Percentiles rank a stretch among this genome's conserved stretches.
Evolutionary conservation across 2,329 filamentous ascomycete species (phyloP).

Genomic region (Curvularia lunata): DNA sequence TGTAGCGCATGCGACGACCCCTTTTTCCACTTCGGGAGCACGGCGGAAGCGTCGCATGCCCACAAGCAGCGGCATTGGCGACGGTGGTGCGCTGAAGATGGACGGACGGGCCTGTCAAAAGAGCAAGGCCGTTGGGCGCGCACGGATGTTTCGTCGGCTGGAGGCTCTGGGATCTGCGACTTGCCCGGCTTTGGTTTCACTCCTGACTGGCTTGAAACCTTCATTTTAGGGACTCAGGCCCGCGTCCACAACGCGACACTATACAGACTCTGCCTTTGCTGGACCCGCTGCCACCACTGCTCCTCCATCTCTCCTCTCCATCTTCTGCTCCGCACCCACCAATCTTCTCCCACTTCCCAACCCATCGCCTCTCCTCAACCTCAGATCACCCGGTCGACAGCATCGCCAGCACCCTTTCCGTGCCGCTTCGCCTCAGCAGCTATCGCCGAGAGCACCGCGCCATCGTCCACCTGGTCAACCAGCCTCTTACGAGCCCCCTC

Average conservation of each 20-base stretch:
- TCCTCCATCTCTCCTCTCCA: not conserved
- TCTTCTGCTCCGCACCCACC: not conserved
- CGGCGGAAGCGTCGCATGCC: not conserved
- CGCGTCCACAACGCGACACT: constrained; percentile 10
- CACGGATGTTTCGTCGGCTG: constrained; percentile 11
- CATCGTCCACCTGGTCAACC: not conserved
- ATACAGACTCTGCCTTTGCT: not conserved
- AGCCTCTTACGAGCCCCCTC: constrained; percentile 7
- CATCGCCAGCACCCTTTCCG: not conserved
- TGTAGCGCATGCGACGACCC: not conserved
- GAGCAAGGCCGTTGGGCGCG: constrained; percentile 10
- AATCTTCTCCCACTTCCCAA: not conserved
- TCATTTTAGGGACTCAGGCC: constrained; percentile 13
- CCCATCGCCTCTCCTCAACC: not conserved
- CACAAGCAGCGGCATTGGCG: not conserved
- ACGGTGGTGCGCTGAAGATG: constrained; percentile 8
- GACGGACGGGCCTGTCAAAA: constrained; percentile 7
- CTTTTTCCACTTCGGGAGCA: not conserved
- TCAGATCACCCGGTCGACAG: too few relatives aligned
- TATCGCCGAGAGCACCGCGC: constrained; percentile 1
- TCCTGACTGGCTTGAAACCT: constrained; percentile 19
- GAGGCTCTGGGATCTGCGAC: constrained; percentile 12
- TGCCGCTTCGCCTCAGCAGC: constrained; percentile 1
- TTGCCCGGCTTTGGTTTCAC: constrained; percentile 16
- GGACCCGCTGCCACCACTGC: not conserved